Percentiles rank a stretch among this genome's conserved stretches.
Conservation (phyloP, 495 filamentous ascomycete species). For the Thermochaetoides thermophila region DNA sequence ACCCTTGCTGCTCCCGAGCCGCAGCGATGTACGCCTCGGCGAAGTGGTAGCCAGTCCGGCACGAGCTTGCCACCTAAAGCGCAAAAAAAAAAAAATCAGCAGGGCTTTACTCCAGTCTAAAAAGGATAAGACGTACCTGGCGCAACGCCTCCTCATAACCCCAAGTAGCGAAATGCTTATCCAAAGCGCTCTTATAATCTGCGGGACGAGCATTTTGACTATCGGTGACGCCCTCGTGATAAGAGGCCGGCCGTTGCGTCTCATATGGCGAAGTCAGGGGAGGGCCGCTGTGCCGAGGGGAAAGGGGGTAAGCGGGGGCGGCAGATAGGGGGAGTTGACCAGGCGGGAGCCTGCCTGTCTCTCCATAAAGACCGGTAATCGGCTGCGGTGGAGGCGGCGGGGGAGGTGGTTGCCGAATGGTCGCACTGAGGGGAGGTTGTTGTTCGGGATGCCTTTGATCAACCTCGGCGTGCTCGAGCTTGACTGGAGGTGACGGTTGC, state of each 20-base stretch:
- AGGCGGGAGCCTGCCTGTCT: slow-evolving; percentile 24
- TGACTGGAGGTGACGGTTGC: slow-evolving; percentile 18
- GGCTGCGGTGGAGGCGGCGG: slow-evolving; percentile 12
- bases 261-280: slow-evolving; percentile 28
- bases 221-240: slow-evolving; percentile 24
- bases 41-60: slow-evolving; percentile 31
- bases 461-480: slow-evolving; percentile 15
- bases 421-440: slow-evolving; percentile 13
- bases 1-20: slow-evolving; percentile 33
- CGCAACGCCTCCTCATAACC: slow-evolving; percentile 27
- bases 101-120: neutral
- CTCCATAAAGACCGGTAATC: slow-evolving; percentile 21
- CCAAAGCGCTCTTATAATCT: slow-evolving; percentile 26
- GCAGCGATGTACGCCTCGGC: slow-evolving; percentile 32
- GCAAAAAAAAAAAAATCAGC: slow-evolving; percentile 13
- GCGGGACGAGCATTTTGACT: slow-evolving; percentile 17
- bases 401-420: slow-evolving; percentile 8
- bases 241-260: slow-evolving; percentile 20
- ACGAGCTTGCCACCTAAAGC: slow-evolving; percentile 26
- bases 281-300: slow-evolving; percentile 22
- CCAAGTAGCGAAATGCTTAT: slow-evolving; percentile 28
- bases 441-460: slow-evolving; percentile 16
- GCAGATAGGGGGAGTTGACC: slow-evolving; percentile 24
- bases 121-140: slow-evolving; percentile 20
- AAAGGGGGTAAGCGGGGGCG: slow-evolving; percentile 28